Conservation (phyloP, 1,139 yeast genomes). For the Saccharomyces pastorianus region DNA sequence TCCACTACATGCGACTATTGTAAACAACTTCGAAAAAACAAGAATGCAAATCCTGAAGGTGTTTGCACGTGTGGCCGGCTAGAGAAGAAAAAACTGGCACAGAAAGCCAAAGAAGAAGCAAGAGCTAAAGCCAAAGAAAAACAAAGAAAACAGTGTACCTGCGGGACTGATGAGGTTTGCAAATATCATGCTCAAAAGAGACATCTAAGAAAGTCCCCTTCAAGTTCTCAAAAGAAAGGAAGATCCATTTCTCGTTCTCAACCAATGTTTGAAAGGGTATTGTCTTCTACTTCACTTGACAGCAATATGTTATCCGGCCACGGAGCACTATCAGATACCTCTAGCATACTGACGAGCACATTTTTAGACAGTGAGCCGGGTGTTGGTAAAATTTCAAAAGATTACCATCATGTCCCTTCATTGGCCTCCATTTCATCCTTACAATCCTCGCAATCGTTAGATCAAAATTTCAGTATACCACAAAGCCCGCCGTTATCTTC, state of each 20-base stretch:
- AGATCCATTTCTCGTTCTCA: conserved; percentile 1
- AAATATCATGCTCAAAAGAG: conserved; percentile 18
- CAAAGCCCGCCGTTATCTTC: conserved; percentile 22
- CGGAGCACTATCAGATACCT: conserved; percentile 9
- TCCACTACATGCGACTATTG: conserved; percentile 87
- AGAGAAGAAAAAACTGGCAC: conserved; percentile 27
- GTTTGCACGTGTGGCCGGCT: conserved; percentile 65
- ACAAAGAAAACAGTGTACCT: conserved; percentile 37
- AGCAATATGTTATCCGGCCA: conserved; percentile 9
- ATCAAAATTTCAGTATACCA: conserved; percentile 24
- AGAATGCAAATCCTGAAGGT: conserved; percentile 51
- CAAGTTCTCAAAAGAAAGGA: conserved; percentile 1
- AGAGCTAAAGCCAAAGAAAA: conserved; percentile 35
- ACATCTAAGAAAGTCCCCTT: conserved; percentile 5
- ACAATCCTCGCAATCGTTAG: conserved; percentile 28
- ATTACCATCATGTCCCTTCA: conserved; percentile 26
- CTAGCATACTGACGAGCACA: conserved; percentile 9
- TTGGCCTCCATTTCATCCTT: conserved; percentile 27
- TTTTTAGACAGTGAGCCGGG: conserved; percentile 11
- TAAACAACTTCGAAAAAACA: conserved; percentile 65
- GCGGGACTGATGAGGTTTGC: conserved; percentile 35
- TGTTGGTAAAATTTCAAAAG: conserved; percentile 26
- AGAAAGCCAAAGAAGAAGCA: conserved; percentile 40
- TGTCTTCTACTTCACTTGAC: conserved; percentile 15
- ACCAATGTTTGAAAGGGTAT: conserved; percentile 7